Percentiles rank a stretch among this genome's conserved stretches.
Conservation (phyloP, 2,329 filamentous ascomycete species). For the Dothideomycetes sp. region DNA sequence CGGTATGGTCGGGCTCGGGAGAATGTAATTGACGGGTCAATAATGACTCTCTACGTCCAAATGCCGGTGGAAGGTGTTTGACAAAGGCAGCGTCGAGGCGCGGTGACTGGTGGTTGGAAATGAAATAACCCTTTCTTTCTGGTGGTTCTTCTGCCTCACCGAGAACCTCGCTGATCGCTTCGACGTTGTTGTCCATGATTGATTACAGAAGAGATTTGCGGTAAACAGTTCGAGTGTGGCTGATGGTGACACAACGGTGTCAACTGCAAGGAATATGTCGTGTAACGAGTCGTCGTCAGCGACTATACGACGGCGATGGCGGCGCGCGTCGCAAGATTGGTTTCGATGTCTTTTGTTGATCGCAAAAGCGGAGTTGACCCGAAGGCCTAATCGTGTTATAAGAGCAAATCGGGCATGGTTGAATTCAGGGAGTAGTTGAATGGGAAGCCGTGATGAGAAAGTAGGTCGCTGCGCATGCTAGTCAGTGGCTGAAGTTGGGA, state of each 20-base stretch:
- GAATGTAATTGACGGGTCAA: constrained; percentile 71
- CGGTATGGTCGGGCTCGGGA: constrained; percentile 33
- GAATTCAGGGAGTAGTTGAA: background rate
- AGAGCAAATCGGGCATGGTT: background rate
- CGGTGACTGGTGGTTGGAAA: constrained; percentile 3
- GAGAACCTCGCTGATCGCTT: constrained; percentile 45
- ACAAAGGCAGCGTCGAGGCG: constrained; percentile 26
- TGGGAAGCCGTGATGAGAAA: background rate
- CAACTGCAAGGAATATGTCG: too few relatives aligned
- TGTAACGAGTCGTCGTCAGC: background rate
- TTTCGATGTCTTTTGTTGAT: too few relatives aligned
- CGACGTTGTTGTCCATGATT: constrained; percentile 21
- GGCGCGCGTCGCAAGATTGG: too few relatives aligned
- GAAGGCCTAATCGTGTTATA: constrained; percentile 1
- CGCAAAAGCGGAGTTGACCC: background rate
- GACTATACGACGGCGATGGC: background rate
- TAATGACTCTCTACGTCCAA: constrained; percentile 62
- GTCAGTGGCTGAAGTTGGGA: background rate
- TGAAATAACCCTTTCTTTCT: constrained; percentile 42
- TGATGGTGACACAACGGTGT: too few relatives aligned
- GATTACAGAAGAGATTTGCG: too few relatives aligned
- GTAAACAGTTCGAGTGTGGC: too few relatives aligned
- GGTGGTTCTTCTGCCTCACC: constrained; percentile 84
- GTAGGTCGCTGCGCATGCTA: background rate
- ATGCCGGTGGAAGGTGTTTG: constrained; percentile 36